Conservation (phyloP, 805 yeast species). For the Teunomyces tritomae region DNA sequence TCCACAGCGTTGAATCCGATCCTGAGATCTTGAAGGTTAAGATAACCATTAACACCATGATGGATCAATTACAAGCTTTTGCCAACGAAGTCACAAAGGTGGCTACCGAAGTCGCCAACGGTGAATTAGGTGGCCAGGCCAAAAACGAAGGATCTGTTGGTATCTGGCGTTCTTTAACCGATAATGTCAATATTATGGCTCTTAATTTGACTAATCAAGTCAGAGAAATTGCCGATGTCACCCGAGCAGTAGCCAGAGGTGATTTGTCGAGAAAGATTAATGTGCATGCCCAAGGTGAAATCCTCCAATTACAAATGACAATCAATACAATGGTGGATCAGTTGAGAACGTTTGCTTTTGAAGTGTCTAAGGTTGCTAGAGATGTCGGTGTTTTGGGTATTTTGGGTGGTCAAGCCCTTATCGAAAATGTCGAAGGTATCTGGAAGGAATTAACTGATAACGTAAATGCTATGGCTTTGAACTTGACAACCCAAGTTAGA, state of each 20-base stretch:
- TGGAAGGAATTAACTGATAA: constrained; percentile 88
- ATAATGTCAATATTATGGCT: constrained; percentile 87
- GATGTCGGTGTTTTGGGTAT: constrained; percentile 90
- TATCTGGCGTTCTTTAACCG: constrained; percentile 81
- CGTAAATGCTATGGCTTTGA: constrained; percentile 86
- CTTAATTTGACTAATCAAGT: constrained; percentile 67
- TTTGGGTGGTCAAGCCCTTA: constrained; percentile 83
- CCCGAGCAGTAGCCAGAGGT: constrained; percentile 85
- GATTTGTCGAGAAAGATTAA: constrained; percentile 79
- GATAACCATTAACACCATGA: constrained; percentile 81
- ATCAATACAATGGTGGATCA: constrained; percentile 89
- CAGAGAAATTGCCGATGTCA: constrained; percentile 85
- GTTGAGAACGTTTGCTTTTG: constrained; percentile 77
- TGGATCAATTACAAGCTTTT: constrained; percentile 80
- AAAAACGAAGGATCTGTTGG: constrained; percentile 83
- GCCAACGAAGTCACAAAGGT: constrained; percentile 81
- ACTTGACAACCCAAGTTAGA: constrained; percentile 83
- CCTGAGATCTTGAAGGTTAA: constrained; percentile 80
- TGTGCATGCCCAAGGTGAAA: constrained; percentile 91
- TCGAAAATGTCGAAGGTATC: constrained; percentile 77
- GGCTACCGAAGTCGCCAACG: constrained; percentile 88
- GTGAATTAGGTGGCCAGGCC: constrained; percentile 87
- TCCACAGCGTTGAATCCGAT: constrained; percentile 68
- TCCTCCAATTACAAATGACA: constrained; percentile 78
- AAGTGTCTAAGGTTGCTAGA: constrained; percentile 81